phyloP scores from a whole-genome alignment of 2,329 filamentous ascomycete species.

The Arthrobotrys musiformis region DNA sequence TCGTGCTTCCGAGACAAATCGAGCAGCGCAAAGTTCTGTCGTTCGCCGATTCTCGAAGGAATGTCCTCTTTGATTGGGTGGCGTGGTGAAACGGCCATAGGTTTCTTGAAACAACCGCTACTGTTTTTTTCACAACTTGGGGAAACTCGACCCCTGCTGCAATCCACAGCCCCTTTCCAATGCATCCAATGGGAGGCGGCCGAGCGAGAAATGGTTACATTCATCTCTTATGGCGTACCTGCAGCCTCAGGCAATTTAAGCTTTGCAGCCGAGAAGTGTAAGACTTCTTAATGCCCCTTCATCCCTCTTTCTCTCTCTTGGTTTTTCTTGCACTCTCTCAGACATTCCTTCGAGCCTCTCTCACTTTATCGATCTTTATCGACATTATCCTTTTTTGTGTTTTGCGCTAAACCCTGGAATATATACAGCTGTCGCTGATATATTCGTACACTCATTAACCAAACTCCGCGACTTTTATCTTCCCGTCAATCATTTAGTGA shows the following conservation, averaged over 20 bases:
- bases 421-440: slow-evolving; percentile 48
- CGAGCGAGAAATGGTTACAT: slow-evolving; percentile 11
- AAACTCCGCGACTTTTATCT: background rate
- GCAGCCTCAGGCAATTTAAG: slow-evolving; percentile 28
- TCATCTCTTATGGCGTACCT: slow-evolving; percentile 13
- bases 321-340: slow-evolving; percentile 13
- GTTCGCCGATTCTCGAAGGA: background rate
- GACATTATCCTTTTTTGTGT: slow-evolving; percentile 9
- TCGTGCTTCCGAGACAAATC: no score
- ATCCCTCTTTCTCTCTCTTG: slow-evolving; percentile 19
- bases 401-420: slow-evolving; percentile 20
- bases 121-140: slow-evolving; percentile 11
- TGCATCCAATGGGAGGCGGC: slow-evolving; percentile 23
- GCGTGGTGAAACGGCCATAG: slow-evolving; percentile 34
- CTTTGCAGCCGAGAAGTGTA: slow-evolving; percentile 30
- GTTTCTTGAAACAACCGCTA: slow-evolving; percentile 45
- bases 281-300: slow-evolving; percentile 37
- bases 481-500: slow-evolving; percentile 29
- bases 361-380: slow-evolving; percentile 15
- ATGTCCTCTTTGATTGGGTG: slow-evolving; percentile 16
- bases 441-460: slow-evolving; percentile 50
- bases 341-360: slow-evolving; percentile 23
- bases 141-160: slow-evolving; percentile 4
- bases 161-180: slow-evolving; percentile 23
- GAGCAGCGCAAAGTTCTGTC: background rate